Percentiles rank a stretch among this genome's conserved stretches.
Evolutionary conservation across 148 eudicot genomes (phyloP).

Genomic region (Chenopodium formosanum): DNA sequence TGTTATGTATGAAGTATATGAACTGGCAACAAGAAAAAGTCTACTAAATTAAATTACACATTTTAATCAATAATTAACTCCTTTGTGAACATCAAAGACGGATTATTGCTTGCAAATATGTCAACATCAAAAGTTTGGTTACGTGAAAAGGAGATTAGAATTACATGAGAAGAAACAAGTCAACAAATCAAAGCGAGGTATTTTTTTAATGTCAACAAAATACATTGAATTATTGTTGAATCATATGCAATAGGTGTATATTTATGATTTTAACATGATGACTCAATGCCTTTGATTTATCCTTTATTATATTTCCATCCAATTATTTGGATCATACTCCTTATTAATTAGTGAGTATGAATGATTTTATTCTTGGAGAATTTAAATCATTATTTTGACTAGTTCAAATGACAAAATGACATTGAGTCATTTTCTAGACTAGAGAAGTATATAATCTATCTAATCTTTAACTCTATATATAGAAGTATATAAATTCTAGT

Average conservation of each 20-base stretch:
- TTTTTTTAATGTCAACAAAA: background rate
- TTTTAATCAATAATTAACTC: background rate
- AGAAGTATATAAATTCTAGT: too few species aligned
- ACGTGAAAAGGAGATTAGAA: background rate
- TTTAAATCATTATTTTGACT: too few species aligned
- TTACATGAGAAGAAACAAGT: background rate
- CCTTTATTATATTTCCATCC: background rate
- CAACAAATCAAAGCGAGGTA: background rate
- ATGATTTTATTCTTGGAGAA: too few species aligned
- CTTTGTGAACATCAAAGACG: background rate
- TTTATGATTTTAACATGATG: background rate
- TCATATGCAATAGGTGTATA: background rate
- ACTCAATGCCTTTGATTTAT: background rate
- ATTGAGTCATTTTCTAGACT: too few species aligned
- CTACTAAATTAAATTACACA: background rate
- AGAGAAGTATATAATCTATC: too few species aligned
- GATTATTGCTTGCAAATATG: background rate
- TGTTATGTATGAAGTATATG: background rate
- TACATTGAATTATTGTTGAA: background rate
- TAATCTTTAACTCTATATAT: too few species aligned
- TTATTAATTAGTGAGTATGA: too few species aligned
- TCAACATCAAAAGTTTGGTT: conserved; percentile 1
- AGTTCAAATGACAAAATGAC: too few species aligned
- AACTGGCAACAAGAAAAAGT: conserved; percentile 7
- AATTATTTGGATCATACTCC: too few species aligned